Evolutionary conservation across 106 monocot species (phyloP), one percentile per base, ranked within the genome.

Genomic region (Platanthera guangdongensis): DNA sequence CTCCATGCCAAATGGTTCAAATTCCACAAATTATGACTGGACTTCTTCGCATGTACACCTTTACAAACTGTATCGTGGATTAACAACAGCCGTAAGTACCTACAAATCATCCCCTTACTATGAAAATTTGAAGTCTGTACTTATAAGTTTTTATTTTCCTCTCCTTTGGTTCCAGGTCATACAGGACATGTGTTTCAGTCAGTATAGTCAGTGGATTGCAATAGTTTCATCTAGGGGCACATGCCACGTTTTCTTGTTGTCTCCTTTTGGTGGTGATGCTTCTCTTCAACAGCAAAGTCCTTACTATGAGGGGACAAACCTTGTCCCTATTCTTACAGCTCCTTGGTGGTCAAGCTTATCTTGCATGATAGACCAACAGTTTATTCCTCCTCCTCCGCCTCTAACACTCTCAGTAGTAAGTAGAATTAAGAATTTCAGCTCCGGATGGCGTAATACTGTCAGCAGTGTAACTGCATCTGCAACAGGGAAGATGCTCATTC

Each of bases 181-280:
- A 82, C 91, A 93, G 59, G 96, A 97, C 67, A 89, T 97, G 21
- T 89, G 87, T 74, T 97, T 97, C 81, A 93, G 93, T 79, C 84
- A 86, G 49, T 91, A 81, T 75, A 97, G 96, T 81, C 93, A 97
- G 74, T 97, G 96, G 96, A 75, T 97, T 83, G 82, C 93, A 25
- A 85, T 97, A 68, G 91, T 97, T 76, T 93, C 96, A 54, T 89
- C 90, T 7, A 86, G 81, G 57, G 93, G 96, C 18, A 97, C 96
- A 46, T 91, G 96, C 64, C 96, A 93, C 79, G 83, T 97, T 55
- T 97, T 83, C 84, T 74, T 89, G 13, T 67, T 93, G 45, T 93
- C 96, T 71, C 96, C 96, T 77, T 97, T 97, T 83, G 96, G 93
- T 76, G 96, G 96, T 74, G 91, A 89, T 83, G 82, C 82, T 57